Evolutionary conservation across 2,329 filamentous ascomycete genomes (phyloP), one percentile per base, ranked within the genome.

Genomic region (Colletotrichum sp.): DNA sequence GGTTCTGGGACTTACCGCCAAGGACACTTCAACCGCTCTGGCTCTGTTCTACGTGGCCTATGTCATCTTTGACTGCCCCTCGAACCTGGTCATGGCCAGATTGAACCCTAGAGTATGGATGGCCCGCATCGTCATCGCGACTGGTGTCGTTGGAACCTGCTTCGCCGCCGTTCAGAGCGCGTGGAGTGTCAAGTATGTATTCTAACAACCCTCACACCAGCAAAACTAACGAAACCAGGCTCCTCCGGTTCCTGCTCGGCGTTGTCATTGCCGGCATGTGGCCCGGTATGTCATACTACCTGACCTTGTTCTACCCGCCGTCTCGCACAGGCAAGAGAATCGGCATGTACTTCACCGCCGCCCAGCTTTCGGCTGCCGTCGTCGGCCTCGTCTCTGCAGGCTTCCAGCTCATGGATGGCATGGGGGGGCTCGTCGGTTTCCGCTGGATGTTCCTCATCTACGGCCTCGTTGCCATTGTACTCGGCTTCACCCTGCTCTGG

Each of bases 391-490:
- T 98, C 7, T 98, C 95, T 12, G 95, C 95, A 0, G 95, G 95
- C 0, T 98, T 98, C 80, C 95, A 98, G 83, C 87, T 96, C 80
- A 97, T 98, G 94, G 95, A 98, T 79, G 94, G 94, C 1, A 79
- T 89, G 0, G 88, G 90, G 5, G 95, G 94, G 0, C 87, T 97
- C 0, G 93, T 95, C 5, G 95, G 95, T 6, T 96, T 95, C 80
- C 93, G 94, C 76, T 97, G 94, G 94, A 98, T 98, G 95, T 98
- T 98, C 80, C 88, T 98, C 61, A 84, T 98, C 24, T 98, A 96
- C 79, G 95, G 95, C 3, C 85, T 98, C 12, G 88, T 95, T 66
- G 94, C 91, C 4, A 87, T 96, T 36, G 83, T 93, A 3, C 88
- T 96, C 27, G 95, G 95, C 18, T 84, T 97, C 63, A 82, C 86